A percentile compares a stretch with the other conserved stretches of the same genome.
These are phyloP conservation scores for Flaveria trinervia DNA, from an alignment of 129 eudicot species.

Conservation along the genomic window DNA sequence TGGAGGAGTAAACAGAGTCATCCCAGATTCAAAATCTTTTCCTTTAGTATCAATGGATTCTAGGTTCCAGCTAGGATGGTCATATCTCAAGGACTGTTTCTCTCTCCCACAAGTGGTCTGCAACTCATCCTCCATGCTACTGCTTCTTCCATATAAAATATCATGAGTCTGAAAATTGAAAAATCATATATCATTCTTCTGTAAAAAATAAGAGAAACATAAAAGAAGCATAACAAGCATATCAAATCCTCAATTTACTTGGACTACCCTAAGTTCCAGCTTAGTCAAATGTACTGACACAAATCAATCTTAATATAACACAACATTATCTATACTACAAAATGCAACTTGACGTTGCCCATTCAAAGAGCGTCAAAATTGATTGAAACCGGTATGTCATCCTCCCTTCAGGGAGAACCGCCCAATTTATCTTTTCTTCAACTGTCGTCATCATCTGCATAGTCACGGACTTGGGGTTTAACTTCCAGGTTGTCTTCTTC, in stretches of 20 bases:
- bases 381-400: no score
- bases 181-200: slow-evolving; percentile 16
- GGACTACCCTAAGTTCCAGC: not conserved
- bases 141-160: slow-evolving; percentile 45
- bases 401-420: no score
- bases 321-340: not conserved
- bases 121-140: slow-evolving; percentile 46
- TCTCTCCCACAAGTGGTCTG: slow-evolving; percentile 27
- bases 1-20: slow-evolving; percentile 24
- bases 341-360: no score
- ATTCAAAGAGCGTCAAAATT: no score
- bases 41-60: slow-evolving; percentile 29
- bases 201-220: slow-evolving; percentile 1
- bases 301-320: slow-evolving; percentile 18
- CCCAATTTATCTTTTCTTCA: no score
- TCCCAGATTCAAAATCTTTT: slow-evolving; percentile 38
- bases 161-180: slow-evolving; percentile 65
- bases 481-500: no score
- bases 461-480: no score
- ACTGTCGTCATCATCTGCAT: no score
- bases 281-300: not conserved
- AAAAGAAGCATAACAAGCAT: not conserved
- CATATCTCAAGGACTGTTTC: slow-evolving; percentile 33
- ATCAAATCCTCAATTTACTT: no score
- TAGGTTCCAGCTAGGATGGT: slow-evolving; percentile 24